A percentile compares a stretch with the other conserved stretches of the same genome.
These are phyloP conservation scores for Rhynchospora breviuscula DNA, from an alignment of 176 grass and related monocot species.

Conservation along the genomic window DNA sequence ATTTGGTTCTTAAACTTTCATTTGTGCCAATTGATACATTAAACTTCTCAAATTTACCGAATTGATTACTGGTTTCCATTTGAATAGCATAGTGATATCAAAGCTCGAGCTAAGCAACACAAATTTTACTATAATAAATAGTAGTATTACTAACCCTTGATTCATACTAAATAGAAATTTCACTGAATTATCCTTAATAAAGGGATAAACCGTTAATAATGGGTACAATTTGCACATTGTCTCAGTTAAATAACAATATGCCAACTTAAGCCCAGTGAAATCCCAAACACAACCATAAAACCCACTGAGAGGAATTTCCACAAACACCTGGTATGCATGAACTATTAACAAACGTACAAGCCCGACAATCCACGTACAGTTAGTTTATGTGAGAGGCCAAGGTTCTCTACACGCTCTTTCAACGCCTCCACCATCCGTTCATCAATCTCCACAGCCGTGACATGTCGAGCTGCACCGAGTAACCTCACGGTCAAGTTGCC, in stretches of 20 bases:
- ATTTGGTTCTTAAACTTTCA: no score
- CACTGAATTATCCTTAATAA: not conserved
- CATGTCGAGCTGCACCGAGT: conserved; percentile 35
- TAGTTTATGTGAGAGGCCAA: conserved; percentile 41
- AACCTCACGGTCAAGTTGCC: conserved; percentile 76
- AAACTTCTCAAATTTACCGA: not conserved
- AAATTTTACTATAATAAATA: not conserved
- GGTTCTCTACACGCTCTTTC: conserved; percentile 34
- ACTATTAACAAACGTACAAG: not conserved
- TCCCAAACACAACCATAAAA: not conserved
- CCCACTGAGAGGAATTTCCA: conserved; percentile 27
- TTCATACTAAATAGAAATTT: not conserved
- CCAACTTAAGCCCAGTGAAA: not conserved
- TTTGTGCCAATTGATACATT: not conserved
- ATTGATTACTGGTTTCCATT: not conserved
- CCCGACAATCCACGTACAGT: conserved; percentile 25
- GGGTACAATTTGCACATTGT: not conserved
- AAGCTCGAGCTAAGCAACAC: not conserved
- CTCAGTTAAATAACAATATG: not conserved
- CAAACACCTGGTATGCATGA: conserved; percentile 36
- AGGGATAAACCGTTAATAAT: not conserved
- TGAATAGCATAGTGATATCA: not conserved
- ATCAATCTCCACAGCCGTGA: conserved; percentile 69
- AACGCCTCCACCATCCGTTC: conserved; percentile 65
- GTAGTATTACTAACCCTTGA: not conserved